A percentile compares a stretch with the other conserved stretches of the same genome.
Conservation (phyloP, 1,284 basidiomycete genomes). For the Ustilago crameri region DNA sequence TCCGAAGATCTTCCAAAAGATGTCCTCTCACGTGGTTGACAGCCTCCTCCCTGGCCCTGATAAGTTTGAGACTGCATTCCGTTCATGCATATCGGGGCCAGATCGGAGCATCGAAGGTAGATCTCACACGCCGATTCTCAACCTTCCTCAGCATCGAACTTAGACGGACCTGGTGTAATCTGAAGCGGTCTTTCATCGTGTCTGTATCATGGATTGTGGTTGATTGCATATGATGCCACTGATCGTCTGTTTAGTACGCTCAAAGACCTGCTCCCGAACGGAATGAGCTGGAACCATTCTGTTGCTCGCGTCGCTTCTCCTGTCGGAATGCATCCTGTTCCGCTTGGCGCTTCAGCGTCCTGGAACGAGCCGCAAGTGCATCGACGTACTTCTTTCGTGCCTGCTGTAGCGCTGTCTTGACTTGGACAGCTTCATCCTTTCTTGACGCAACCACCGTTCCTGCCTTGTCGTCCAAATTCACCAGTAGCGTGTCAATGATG, state of each 20-base stretch:
- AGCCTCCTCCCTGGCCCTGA: too few species aligned
- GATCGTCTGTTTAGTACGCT: slow-evolving; percentile 13
- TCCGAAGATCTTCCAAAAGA: not conserved
- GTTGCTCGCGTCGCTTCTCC: slow-evolving; percentile 43
- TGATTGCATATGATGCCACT: not conserved
- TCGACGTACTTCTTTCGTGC: slow-evolving; percentile 35
- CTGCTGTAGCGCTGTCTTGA: slow-evolving; percentile 17
- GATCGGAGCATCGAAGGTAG: too few species aligned
- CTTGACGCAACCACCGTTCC: slow-evolving; percentile 22
- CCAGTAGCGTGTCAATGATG: slow-evolving; percentile 34
- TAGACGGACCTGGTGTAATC: too few species aligned
- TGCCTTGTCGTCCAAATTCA: slow-evolving; percentile 30
- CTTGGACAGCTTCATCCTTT: slow-evolving; percentile 13
- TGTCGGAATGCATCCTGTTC: slow-evolving; percentile 40
- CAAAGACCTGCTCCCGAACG: slow-evolving; percentile 6
- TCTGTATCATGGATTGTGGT: too few species aligned
- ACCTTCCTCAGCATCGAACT: not conserved
- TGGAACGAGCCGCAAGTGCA: slow-evolving; percentile 16
- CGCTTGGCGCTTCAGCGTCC: slow-evolving; percentile 41
- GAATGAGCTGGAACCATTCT: slow-evolving; percentile 12
- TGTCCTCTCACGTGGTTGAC: too few species aligned
- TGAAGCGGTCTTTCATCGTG: not conserved
- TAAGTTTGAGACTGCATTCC: too few species aligned
- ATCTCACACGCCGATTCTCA: too few species aligned
- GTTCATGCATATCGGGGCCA: too few species aligned